phyloP scores from a whole-genome alignment of 768 basidiomycete genomes.

The Ramaria rubella region DNA sequence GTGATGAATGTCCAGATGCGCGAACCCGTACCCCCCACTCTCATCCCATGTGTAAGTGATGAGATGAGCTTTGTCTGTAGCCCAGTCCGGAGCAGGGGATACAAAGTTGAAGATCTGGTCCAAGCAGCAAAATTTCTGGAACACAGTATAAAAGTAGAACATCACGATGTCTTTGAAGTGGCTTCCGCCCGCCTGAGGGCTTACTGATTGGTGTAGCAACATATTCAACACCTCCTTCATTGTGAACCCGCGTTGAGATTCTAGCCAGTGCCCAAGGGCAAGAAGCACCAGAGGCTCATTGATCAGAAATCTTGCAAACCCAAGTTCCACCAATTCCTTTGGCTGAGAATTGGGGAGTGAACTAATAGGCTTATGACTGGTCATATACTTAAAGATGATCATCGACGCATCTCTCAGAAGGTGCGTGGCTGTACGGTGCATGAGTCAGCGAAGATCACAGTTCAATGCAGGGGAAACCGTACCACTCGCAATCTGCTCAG shows the following conservation, averaged over 20 bases:
- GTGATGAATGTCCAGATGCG: neutral
- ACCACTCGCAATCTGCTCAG: neutral
- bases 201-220: neutral
- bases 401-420: neutral
- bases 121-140: neutral
- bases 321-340: neutral
- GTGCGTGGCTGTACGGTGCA: too few species aligned
- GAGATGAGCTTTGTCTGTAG: neutral
- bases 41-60: neutral
- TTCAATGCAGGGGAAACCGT: neutral
- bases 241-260: neutral
- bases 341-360: neutral
- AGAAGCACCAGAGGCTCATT: neutral
- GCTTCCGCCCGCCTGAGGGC: neutral
- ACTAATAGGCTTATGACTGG: neutral
- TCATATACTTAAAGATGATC: neutral
- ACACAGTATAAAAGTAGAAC: neutral
- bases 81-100: neutral
- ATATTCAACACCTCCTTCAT: neutral
- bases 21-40: neutral
- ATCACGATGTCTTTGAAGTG: neutral
- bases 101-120: neutral
- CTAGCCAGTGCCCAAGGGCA: neutral
- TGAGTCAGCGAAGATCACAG: neutral
- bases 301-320: neutral